Percentiles rank a stretch among this genome's conserved stretches.
phyloP scores from a whole-genome alignment of 2,329 filamentous ascomycete species.

The Chaetomium strumarium region DNA sequence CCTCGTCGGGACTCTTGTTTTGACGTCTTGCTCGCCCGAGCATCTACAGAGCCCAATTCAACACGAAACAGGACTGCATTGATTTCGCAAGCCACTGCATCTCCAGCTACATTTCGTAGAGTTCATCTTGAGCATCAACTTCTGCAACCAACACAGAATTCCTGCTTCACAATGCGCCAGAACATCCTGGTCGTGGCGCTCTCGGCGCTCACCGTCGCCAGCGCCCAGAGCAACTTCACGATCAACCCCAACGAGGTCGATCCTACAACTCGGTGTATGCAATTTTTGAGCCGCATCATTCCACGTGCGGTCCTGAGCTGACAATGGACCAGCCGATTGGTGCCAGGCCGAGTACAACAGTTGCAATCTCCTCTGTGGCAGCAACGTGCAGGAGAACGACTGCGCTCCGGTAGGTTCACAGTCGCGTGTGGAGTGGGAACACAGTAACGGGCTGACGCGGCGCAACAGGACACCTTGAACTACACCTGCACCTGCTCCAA shows the following conservation, averaged over 20 bases:
- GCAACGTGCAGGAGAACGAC: constrained; percentile 34
- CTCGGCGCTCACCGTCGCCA: constrained; percentile 36
- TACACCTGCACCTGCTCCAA: constrained; percentile 48
- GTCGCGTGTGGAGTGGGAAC: background rate
- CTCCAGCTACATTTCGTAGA: constrained; percentile 1
- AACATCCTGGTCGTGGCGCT: constrained; percentile 38
- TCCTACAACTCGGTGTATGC: constrained; percentile 35
- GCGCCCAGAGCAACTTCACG: constrained; percentile 43
- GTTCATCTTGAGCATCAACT: constrained; percentile 4
- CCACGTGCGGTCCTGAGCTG: background rate
- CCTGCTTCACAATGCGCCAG: constrained; percentile 36
- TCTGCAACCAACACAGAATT: background rate
- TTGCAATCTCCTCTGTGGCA: constrained; percentile 44
- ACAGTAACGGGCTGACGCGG: constrained; percentile 8
- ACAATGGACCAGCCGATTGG: constrained; percentile 39
- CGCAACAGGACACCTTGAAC: constrained; percentile 35
- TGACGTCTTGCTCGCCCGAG: background rate
- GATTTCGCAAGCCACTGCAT: background rate
- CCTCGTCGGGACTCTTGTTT: too few relatives aligned
- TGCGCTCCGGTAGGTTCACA: constrained; percentile 40
- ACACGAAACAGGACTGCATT: background rate
- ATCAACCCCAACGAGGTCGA: constrained; percentile 37
- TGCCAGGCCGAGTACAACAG: constrained; percentile 47
- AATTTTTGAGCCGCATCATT: background rate
- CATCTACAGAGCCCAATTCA: background rate